Conservation (phyloP, 2,329 filamentous ascomycete genomes). For the Ophiostoma himal-ulmi region DNA sequence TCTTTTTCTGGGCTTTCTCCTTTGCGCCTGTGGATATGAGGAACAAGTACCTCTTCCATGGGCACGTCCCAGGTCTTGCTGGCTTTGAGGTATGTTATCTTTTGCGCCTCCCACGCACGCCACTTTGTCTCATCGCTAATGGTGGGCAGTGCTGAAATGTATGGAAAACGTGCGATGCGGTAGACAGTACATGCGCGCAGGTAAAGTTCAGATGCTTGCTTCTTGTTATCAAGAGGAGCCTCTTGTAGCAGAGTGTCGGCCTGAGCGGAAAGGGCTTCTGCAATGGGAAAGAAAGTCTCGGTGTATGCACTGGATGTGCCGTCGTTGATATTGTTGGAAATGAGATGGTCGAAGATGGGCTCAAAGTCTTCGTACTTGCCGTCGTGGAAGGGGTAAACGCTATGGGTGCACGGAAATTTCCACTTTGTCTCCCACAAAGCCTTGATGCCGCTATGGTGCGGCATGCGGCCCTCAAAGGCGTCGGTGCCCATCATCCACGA, state of each 20-base stretch:
- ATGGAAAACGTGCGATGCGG: conserved; percentile 66
- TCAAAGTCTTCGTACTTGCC: conserved; percentile 61
- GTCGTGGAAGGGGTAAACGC: conserved; percentile 71
- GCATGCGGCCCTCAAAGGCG: conserved; percentile 42
- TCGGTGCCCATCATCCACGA: conserved; percentile 42
- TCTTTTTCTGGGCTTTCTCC: conserved; percentile 42
- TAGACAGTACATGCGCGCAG: conserved; percentile 68
- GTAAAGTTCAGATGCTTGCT: conserved; percentile 56
- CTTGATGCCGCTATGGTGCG: conserved; percentile 55
- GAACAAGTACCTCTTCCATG: conserved; percentile 56
- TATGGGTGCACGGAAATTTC: conserved; percentile 59
- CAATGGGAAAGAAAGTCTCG: conserved; percentile 54
- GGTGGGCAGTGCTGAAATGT: conserved; percentile 39
- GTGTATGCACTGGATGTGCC: conserved; percentile 62
- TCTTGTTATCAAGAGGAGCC: conserved; percentile 31
- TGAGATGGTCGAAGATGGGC: conserved; percentile 60
- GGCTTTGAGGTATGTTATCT: conserved; percentile 56
- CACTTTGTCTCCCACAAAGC: conserved; percentile 71
- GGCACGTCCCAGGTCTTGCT: conserved; percentile 49
- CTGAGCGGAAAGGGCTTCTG: conserved; percentile 48
- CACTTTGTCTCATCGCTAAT: conserved; percentile 47
- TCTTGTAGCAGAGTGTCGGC: conserved; percentile 37
- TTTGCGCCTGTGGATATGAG: conserved; percentile 44
- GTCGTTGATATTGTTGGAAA: conserved; percentile 57
- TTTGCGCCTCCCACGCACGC: conserved; percentile 60